Base-by-base conservation (phyloP, 2,329 filamentous ascomycete species). In the Parastagonospora nodorum region DNA sequence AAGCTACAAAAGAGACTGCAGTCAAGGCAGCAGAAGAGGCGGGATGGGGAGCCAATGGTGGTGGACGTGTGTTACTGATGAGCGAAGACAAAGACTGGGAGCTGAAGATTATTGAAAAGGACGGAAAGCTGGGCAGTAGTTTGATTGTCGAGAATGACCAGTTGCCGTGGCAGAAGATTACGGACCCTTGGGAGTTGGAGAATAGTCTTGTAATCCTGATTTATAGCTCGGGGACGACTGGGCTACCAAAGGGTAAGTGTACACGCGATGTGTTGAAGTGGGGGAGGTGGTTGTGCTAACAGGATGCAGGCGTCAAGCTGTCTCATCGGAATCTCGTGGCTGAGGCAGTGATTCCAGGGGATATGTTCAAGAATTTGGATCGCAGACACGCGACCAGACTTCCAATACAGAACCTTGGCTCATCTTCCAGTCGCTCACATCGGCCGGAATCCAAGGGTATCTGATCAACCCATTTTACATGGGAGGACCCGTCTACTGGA, bases 401-500 rank as follows among this genome's bases (percentile, higher is more conserved):
- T 75, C 43, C 61, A 71, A 48, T 75, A 75, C 52, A 65, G 70
- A 5, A 78, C 78, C 0, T 55, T 81, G 2, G 78, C 76, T 0
- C 78, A 80, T 56, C 67, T 80, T 0, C 78, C 78, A 0, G 71
- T 71, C 9, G 76, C 76, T 4, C 78, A 81, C 56, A 80, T 80
- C 37, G 77, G 77, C 78, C 0, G 78, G 78, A 0, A 72, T 78
- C 12, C 74, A 77, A 62, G 77, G 77, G 37, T 80, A 79, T 54
- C 71, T 80, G 6, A 66, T 79, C 48, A 77, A 75, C 43, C 76
- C 77, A 0, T 72, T 78, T 53, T 72, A 71, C 55, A 59, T 71
- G 55, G 72, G 69, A 30, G 74, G 74, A 2, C 57, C 65, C 4
- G 66, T 82, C 2, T 87, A 83, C 74, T 87, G 84, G 84, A 87